phyloP scores from a whole-genome alignment of 768 basidiomycete species.

The Auriscalpium orientale region DNA sequence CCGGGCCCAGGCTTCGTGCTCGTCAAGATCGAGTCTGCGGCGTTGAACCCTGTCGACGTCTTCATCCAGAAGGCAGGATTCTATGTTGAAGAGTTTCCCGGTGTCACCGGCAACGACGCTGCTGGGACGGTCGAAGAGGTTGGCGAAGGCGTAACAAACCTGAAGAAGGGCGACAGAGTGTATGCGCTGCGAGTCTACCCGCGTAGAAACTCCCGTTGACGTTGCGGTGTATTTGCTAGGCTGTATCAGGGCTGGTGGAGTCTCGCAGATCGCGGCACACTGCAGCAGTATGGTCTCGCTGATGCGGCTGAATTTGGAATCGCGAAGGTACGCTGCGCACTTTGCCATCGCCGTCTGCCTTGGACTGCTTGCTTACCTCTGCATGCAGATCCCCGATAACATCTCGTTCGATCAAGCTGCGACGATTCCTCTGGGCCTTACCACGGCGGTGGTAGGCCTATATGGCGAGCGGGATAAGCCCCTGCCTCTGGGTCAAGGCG shows the following conservation, averaged over 20 bases:
- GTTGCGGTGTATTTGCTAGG: neutral
- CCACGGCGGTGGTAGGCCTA: constrained; percentile 19
- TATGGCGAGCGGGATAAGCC: neutral
- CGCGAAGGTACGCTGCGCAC: constrained; percentile 7
- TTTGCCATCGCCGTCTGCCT: neutral
- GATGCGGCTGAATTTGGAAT: constrained; percentile 4
- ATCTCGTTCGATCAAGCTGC: constrained; percentile 17
- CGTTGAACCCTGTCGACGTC: constrained; percentile 1
- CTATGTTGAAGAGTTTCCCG: constrained; percentile 14
- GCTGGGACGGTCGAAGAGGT: neutral
- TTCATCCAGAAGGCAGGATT: neutral
- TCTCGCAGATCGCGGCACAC: constrained; percentile 1
- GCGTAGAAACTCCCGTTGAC: neutral
- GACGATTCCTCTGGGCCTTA: constrained; percentile 18
- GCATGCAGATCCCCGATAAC: constrained; percentile 11
- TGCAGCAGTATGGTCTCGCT: constrained; percentile 13
- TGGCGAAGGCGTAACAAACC: neutral
- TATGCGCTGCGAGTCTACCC: neutral
- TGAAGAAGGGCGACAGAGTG: neutral
- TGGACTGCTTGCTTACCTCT: neutral
- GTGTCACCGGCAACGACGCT: constrained; percentile 9
- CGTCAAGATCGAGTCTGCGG: constrained; percentile 6
- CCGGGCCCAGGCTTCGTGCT: constrained; percentile 12
- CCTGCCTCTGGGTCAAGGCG: neutral
- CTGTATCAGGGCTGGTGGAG: constrained; percentile 4